These are phyloP conservation scores for Ceratobasidium sp. DNA, from an alignment of 1,284 basidiomycete genomes.

Conservation along the genomic window DNA sequence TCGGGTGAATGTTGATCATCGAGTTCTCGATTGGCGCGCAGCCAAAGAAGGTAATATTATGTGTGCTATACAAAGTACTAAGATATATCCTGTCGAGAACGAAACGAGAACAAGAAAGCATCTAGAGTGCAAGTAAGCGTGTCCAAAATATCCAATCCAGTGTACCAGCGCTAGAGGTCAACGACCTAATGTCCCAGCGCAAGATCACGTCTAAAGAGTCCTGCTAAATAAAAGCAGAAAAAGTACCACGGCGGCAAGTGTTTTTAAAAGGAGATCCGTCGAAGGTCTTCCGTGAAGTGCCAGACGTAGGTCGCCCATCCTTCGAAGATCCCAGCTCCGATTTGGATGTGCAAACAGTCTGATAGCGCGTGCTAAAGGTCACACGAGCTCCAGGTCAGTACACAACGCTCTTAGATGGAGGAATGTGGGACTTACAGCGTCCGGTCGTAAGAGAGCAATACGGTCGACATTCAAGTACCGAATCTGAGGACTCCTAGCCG, in stretches of 20 bases:
- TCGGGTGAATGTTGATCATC: no score
- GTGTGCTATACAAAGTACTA: no score
- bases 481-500: constrained; percentile 66
- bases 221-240: no score
- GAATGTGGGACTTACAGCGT: constrained; percentile 66
- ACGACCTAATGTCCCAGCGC: background rate
- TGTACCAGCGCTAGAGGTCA: no score
- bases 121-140: no score
- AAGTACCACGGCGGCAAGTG: no score
- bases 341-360: constrained; percentile 75
- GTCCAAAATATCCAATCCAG: no score
- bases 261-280: background rate
- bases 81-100: no score
- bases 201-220: background rate
- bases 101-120: no score
- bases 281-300: constrained; percentile 60
- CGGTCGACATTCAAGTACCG: constrained; percentile 71
- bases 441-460: constrained; percentile 71
- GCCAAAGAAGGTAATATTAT: no score
- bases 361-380: constrained; percentile 67
- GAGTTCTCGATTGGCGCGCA: no score
- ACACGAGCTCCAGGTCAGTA: background rate
- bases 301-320: constrained; percentile 79
- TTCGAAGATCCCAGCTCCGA: constrained; percentile 74
- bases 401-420: background rate